Evolutionary conservation across 2,329 filamentous ascomycete genomes (phyloP).

Genomic region (Ceratocystis destructans): DNA sequence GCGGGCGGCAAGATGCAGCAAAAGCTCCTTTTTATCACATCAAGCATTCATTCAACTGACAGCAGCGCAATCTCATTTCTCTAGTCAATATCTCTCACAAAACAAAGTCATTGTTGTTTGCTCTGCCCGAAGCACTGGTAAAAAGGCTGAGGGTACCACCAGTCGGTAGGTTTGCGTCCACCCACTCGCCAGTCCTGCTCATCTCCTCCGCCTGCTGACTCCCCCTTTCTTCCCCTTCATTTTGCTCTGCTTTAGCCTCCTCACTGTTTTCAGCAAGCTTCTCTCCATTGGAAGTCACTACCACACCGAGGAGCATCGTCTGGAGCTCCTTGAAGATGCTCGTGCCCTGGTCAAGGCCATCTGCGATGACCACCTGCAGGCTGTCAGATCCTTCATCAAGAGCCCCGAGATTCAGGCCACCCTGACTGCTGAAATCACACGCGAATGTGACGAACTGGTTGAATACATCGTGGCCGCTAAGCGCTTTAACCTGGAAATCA

Average conservation of each 20-base stretch:
- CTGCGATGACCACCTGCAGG: constrained; percentile 64
- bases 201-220: not conserved
- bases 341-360: constrained; percentile 67
- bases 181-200: not conserved
- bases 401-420: constrained; percentile 42
- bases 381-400: constrained; percentile 50
- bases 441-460: constrained; percentile 66
- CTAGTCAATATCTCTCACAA: constrained; percentile 34
- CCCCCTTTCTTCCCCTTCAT: not conserved
- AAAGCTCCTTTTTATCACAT: too few relatives aligned
- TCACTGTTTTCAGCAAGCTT: constrained; percentile 47
- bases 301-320: constrained; percentile 39
- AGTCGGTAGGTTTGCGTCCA: constrained; percentile 55
- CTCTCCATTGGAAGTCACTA: constrained; percentile 39
- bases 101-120: constrained; percentile 85
- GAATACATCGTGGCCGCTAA: constrained; percentile 56
- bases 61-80: constrained; percentile 10
- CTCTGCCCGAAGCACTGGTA: constrained; percentile 85
- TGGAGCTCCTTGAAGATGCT: constrained; percentile 48
- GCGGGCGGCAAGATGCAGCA: too few relatives aligned
- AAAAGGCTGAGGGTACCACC: constrained; percentile 88
- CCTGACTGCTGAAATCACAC: constrained; percentile 53
- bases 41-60: not conserved
- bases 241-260: constrained; percentile 28
- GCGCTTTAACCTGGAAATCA: constrained; percentile 60